These are phyloP conservation scores for Vigna mungo DNA, from an alignment of 306 rosid genomes.

Conservation along the genomic window DNA sequence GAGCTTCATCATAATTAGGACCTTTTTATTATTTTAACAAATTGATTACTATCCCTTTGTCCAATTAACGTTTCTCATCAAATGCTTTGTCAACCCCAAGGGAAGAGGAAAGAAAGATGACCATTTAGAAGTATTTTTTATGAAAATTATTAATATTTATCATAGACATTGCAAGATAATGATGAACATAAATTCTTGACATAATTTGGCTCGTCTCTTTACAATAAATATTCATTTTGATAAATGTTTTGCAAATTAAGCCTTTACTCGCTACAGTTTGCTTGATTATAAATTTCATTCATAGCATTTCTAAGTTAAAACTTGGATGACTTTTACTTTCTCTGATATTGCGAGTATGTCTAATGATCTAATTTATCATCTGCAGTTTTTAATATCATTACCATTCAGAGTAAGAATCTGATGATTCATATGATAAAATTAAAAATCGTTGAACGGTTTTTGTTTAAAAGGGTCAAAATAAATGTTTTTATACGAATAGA, in stretches of 20 bases:
- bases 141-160: background rate
- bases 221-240: constrained; percentile 9
- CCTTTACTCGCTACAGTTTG: background rate
- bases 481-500: constrained; percentile 2
- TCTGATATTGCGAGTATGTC: constrained; percentile 35
- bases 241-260: background rate
- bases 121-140: constrained; percentile 4
- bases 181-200: background rate
- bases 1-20: background rate
- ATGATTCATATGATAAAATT: constrained; percentile 10
- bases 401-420: constrained; percentile 10
- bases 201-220: constrained; percentile 8
- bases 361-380: constrained; percentile 24
- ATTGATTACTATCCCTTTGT: background rate
- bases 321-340: constrained; percentile 25
- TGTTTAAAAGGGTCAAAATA: constrained; percentile 11
- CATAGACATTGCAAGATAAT: background rate
- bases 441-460: constrained; percentile 9
- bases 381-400: background rate
- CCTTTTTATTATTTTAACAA: background rate
- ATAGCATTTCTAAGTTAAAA: constrained; percentile 24
- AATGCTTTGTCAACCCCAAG: background rate
- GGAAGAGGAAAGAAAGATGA: background rate
- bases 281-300: constrained; percentile 21
- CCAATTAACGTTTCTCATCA: constrained; percentile 5